phyloP scores from a whole-genome alignment of 352 stramenopile genomes.

The Phytopythium ostracodes region DNA sequence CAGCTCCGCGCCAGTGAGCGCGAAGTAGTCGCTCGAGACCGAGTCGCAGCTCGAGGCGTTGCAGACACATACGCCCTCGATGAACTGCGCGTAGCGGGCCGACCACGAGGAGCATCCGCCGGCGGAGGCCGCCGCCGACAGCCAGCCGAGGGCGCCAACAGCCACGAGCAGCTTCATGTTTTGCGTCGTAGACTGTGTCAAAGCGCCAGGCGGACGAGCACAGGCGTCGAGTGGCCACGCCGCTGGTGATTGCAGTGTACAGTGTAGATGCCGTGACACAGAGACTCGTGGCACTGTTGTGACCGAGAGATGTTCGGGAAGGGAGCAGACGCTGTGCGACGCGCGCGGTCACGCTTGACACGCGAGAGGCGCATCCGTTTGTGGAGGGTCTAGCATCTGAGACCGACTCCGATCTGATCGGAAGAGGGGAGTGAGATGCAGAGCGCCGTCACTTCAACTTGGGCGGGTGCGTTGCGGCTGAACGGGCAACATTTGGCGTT shows the following conservation, averaged over 20 bases:
- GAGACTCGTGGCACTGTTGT: not conserved
- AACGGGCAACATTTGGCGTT: too few relatives aligned
- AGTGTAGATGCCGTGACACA: not conserved
- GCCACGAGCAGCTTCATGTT: constrained; percentile 1
- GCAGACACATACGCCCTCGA: constrained; percentile 53
- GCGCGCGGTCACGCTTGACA: not conserved
- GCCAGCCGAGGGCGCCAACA: not conserved
- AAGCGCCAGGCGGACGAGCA: not conserved
- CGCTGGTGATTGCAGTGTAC: not conserved
- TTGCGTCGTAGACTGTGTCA: not conserved
- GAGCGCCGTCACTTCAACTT: not conserved
- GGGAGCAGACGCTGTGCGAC: not conserved
- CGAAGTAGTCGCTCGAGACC: constrained; percentile 39
- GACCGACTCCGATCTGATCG: constrained; percentile 1
- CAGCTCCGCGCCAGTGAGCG: constrained; percentile 28
- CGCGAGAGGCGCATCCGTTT: not conserved
- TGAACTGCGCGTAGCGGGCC: constrained; percentile 31
- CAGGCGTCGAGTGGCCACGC: not conserved
- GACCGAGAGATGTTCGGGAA: not conserved
- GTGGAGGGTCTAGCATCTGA: not conserved
- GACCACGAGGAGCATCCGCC: constrained; percentile 32
- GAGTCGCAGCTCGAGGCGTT: constrained; percentile 45
- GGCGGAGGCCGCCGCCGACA: not conserved
- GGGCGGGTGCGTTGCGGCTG: not conserved
- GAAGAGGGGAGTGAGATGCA: not conserved